Base-by-base conservation (phyloP, 2,329 filamentous ascomycete species). In the Calonectria multiphialidica region DNA sequence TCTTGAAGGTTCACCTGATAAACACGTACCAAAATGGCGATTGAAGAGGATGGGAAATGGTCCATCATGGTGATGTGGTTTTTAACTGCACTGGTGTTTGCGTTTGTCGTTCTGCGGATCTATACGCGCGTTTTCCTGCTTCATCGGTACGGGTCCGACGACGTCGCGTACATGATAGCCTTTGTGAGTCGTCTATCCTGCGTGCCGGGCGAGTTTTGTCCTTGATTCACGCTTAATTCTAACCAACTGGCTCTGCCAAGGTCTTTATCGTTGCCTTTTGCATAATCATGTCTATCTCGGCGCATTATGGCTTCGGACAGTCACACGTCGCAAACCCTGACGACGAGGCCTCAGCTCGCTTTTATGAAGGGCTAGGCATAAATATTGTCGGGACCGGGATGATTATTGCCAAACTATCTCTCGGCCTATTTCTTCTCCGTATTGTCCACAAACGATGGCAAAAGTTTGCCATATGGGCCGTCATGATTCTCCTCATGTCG, bases 371-470 rank as follows among this genome's bases (percentile, higher is more conserved):
- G 21, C 79, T 82, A 16, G 80, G 80, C 1, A 81, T 82, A 66
- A 78, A 78, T 0, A 82, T 85, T 61, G 80, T 80, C 5, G 71
- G 84, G 12, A 49, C 82, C 1, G 83, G 82, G n/a, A 85, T 83
- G 77, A 80, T 80, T 3, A 75, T 80, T 40, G 81, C 83, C 3
- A 85, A 85, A 61, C 63, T 75, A 30, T 83, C 83, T 0, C 73
- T 85, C 2, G 83, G 81, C 0, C 76, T 83, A 12, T 85, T 85
- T 66, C 71, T 85, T 18, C 70, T 83, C 3, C 80, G 83, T 4
- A 75, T 85, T 33, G 81, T 84, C n/a, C 75, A 75, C 8, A 68
- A 71, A 16, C 50, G 28, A 9, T 82, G 80, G 80, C 81, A 84
- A 72, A 80, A 77, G 21, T 33, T 83, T 3, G 74, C 72, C 5